Evolutionary conservation across 257 asterid species (phyloP).

Genomic region (Ilex aquifolium): DNA sequence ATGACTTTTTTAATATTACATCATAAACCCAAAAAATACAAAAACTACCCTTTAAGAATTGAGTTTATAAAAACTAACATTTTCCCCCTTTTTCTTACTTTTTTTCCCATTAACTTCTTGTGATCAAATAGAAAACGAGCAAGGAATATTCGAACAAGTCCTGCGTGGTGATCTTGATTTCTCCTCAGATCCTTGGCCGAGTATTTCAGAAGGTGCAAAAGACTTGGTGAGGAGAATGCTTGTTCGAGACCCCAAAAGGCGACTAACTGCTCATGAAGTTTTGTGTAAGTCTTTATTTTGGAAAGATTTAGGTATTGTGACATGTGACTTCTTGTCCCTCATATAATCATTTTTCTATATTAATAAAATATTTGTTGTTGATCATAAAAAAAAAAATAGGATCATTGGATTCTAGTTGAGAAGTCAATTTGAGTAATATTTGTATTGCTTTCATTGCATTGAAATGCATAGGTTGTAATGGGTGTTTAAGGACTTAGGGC

Average conservation of each 20-base stretch:
- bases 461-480: too few relatives aligned
- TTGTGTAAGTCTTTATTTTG: constrained; percentile 49
- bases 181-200: constrained; percentile 92
- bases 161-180: constrained; percentile 92
- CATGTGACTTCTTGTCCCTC: background rate
- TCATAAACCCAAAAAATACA: too few relatives aligned
- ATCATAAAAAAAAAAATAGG: too few relatives aligned
- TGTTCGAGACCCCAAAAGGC: constrained; percentile 73
- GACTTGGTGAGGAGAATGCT: constrained; percentile 93
- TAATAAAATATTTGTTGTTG: too few relatives aligned
- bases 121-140: constrained; percentile 55
- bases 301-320: background rate
- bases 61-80: too few relatives aligned
- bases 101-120: background rate
- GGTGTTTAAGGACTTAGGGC: too few relatives aligned
- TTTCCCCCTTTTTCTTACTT: background rate
- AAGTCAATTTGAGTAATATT: too few relatives aligned
- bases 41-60: too few relatives aligned
- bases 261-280: constrained; percentile 88
- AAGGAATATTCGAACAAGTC: constrained; percentile 91
- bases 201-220: constrained; percentile 79
- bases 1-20: too few relatives aligned
- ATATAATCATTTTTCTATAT: too few relatives aligned
- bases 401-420: too few relatives aligned
- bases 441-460: too few relatives aligned